Conservation (phyloP, 129 eudicot species). For the Scalesia atractyloides region DNA sequence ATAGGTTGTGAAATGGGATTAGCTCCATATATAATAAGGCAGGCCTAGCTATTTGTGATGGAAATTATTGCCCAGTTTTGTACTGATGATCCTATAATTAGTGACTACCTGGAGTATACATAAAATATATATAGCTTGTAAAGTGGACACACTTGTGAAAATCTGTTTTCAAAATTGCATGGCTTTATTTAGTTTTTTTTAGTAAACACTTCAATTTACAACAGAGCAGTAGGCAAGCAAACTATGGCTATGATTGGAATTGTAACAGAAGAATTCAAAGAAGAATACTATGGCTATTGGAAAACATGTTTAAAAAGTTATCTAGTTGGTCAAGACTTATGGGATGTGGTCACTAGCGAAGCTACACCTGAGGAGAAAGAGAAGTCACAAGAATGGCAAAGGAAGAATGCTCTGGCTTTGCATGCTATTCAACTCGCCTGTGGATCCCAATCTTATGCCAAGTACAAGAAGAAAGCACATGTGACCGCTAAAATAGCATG, state of each 20-base stretch:
- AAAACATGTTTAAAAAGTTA: slow-evolving; percentile 48
- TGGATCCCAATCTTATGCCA: slow-evolving; percentile 41
- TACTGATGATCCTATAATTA: too few relatives aligned
- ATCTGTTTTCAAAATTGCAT: background rate
- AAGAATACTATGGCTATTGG: slow-evolving; percentile 58
- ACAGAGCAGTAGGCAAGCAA: background rate
- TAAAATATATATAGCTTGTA: too few relatives aligned
- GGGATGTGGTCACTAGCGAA: slow-evolving; percentile 45
- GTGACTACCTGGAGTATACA: too few relatives aligned
- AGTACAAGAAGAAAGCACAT: slow-evolving; percentile 38
- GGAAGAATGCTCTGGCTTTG: slow-evolving; percentile 48
- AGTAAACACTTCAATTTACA: background rate
- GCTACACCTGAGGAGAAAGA: slow-evolving; percentile 20
- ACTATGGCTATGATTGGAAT: slow-evolving; percentile 33
- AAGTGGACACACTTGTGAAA: too few relatives aligned
- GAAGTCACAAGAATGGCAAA: slow-evolving; percentile 37
- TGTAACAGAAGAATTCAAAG: slow-evolving; percentile 48
- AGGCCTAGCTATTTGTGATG: too few relatives aligned
- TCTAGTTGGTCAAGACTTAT: slow-evolving; percentile 48
- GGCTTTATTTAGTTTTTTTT: background rate
- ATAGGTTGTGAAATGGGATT: too few relatives aligned
- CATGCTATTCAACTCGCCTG: slow-evolving; percentile 56
- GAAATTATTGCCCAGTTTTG: too few relatives aligned
- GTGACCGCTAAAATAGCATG: slow-evolving; percentile 45
- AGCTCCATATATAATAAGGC: too few relatives aligned